Evolutionary conservation across 106 monocot species (phyloP).

Genomic region (Allium fistulosum): DNA sequence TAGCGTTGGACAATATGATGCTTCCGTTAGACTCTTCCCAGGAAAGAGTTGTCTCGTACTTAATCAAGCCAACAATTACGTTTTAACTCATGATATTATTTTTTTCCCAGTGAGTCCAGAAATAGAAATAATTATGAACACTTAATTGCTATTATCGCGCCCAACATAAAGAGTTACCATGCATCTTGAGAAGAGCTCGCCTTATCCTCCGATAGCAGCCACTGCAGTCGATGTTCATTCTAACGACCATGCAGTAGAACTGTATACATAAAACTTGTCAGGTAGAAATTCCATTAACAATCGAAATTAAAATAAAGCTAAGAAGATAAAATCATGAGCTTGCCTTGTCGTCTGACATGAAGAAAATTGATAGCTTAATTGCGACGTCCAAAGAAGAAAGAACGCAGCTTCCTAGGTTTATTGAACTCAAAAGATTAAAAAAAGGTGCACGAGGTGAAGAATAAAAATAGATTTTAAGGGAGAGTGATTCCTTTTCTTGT

Average conservation of each 20-base stretch:
- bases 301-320: background rate
- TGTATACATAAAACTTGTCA: conserved; percentile 2
- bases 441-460: background rate
- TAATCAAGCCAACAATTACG: no score
- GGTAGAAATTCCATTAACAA: background rate
- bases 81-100: no score
- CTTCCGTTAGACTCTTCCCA: no score
- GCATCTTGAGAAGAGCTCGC: conserved; percentile 63
- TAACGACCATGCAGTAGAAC: conserved; percentile 73
- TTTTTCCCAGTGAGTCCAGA: no score
- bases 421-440: background rate
- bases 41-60: no score
- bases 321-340: background rate
- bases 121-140: no score
- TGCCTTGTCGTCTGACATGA: conserved; percentile 39
- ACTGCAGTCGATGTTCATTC: conserved; percentile 89
- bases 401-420: background rate
- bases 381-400: background rate
- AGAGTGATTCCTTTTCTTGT: conserved; percentile 1
- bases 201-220: conserved; percentile 73
- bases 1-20: no score
- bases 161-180: conserved; percentile 21
- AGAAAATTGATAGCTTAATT: background rate
- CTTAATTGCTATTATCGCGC: no score
- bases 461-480: background rate